Evolutionary conservation across 1,284 basidiomycete genomes (phyloP), one percentile per base, ranked within the genome.

Genomic region (Fomes fomentarius): DNA sequence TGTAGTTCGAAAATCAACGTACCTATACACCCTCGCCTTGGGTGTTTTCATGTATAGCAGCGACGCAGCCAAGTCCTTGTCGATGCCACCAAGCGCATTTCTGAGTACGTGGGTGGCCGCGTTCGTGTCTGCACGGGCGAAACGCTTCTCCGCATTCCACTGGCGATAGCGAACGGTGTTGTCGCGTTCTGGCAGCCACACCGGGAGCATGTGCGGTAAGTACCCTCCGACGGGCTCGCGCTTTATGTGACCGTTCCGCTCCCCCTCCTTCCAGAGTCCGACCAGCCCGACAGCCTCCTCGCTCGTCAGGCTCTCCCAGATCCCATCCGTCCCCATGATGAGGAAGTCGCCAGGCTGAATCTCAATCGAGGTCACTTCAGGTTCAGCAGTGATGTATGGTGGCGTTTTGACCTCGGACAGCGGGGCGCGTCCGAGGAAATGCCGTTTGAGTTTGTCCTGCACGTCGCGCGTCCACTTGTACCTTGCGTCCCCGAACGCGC

Each of bases 71-170:
- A 83, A 67, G 56, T 83, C 79, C 25, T 63, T 59, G 64, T 85
- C 72, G 2, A 78, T 80, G 3, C 85, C 84, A 10, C 84, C 84
- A 24, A 87, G 69, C 0, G 83, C 83, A 59, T 87, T 89, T 52
- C 83, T 69, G 25, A 80, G 68, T 15, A 89, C 63, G 69, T 87
- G 85, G 1, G 75, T 77, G 8, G 80, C 76, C 6, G 76, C 77
- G 59, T 81, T 84, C 12, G 63, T 61, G 57, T 83, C 80, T 50
- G 70, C 61, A 56, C 72, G 72, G 43, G 81, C 63, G 56, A 81
- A 81, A 21, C 60, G 63, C 61, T 78, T 80, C 52, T 75, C 62
- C 10, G 70, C 65, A 4, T 69, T 59, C 79, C 79, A 81, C 17
- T 71, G 70, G 3, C 62, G 50, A 52, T 70, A 67, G 21, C 69